A percentile compares a stretch with the other conserved stretches of the same genome.
Conservation (phyloP, 768 basidiomycete genomes). For the Strobilomyces echinocephalus region DNA sequence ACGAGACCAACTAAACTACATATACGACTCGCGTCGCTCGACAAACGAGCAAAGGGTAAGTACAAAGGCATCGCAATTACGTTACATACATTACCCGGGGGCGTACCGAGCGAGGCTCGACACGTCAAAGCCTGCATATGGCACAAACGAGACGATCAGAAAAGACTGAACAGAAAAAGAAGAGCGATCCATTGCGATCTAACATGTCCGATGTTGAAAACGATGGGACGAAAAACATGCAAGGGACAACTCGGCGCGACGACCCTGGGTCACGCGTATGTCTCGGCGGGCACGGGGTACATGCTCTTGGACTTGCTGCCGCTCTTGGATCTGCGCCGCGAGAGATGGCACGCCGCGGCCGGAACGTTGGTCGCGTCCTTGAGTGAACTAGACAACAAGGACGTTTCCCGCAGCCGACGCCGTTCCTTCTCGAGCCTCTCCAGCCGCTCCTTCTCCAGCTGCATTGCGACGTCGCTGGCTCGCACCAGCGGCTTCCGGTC, state of each 20-base stretch:
- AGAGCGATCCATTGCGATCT: slow-evolving; percentile 11
- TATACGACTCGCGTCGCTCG: too few species aligned
- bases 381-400: slow-evolving; percentile 18
- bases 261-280: slow-evolving; percentile 8
- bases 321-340: slow-evolving; percentile 14
- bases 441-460: slow-evolving; percentile 43
- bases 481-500: slow-evolving; percentile 36
- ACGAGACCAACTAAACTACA: too few species aligned
- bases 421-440: slow-evolving; percentile 32
- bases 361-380: slow-evolving; percentile 28
- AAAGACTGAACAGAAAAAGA: not conserved
- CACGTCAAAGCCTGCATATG: slow-evolving; percentile 7
- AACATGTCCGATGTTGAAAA: slow-evolving; percentile 12
- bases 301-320: slow-evolving; percentile 14
- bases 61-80: slow-evolving; percentile 19
- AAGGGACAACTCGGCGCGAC: not conserved
- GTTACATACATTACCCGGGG: slow-evolving; percentile 16
- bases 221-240: not conserved
- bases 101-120: slow-evolving; percentile 6
- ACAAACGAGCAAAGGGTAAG: too few species aligned
- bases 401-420: slow-evolving; percentile 23
- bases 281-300: slow-evolving; percentile 13
- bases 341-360: slow-evolving; percentile 15
- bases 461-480: slow-evolving; percentile 52
- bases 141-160: not conserved